phyloP scores from a whole-genome alignment of 768 basidiomycete genomes.

The Dioszegia crocea region DNA sequence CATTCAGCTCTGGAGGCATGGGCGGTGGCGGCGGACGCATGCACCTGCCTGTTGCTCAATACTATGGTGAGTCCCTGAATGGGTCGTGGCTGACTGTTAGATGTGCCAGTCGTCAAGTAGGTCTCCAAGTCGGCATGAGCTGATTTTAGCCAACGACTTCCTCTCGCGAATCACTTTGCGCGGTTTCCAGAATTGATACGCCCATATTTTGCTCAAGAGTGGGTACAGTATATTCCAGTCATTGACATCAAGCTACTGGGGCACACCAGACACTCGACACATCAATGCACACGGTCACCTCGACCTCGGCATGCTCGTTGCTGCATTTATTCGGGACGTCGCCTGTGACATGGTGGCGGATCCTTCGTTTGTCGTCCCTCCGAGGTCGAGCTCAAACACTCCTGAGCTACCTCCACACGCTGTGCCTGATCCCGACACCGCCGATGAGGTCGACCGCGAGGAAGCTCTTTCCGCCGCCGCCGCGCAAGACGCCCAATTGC shows the following conservation, averaged over 20 bases:
- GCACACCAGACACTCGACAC: conserved; percentile 46
- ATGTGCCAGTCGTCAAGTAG: conserved; percentile 46
- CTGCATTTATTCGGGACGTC: conserved; percentile 37
- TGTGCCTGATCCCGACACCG: background rate
- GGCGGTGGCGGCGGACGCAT: conserved; percentile 45
- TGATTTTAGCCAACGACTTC: conserved; percentile 37
- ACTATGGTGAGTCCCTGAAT: conserved; percentile 33
- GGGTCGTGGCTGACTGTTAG: conserved; percentile 15
- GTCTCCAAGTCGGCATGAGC: background rate
- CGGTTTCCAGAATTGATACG: conserved; percentile 51
- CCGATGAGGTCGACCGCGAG: too few species aligned
- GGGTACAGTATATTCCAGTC: background rate
- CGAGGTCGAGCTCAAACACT: background rate
- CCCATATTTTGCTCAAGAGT: conserved; percentile 46
- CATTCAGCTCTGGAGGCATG: conserved; percentile 44
- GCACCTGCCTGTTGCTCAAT: conserved; percentile 48
- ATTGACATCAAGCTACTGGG: conserved; percentile 41
- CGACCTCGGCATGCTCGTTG: conserved; percentile 43
- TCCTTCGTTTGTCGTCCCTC: conserved; percentile 16
- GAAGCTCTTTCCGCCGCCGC: background rate
- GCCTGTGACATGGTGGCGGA: conserved; percentile 37
- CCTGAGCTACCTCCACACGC: background rate
- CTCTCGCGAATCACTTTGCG: conserved; percentile 44
- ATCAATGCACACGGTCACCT: conserved; percentile 44
- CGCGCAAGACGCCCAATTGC: conserved; percentile 3